Evolutionary conservation across 1,284 basidiomycete species (phyloP).

Genomic region (Ceraceosorus bombacis): DNA sequence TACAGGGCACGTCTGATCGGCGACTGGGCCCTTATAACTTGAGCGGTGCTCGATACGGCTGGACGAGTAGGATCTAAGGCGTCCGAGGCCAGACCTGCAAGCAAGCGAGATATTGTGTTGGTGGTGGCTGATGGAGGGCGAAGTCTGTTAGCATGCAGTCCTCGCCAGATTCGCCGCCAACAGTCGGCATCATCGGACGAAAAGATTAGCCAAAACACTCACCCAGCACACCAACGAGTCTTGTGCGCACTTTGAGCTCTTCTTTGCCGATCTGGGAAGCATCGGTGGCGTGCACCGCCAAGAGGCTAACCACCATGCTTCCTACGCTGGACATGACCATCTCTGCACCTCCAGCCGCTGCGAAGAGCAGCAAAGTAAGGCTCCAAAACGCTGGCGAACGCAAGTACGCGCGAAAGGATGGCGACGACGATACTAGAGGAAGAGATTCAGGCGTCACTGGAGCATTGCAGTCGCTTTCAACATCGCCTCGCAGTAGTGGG

Average conservation of each 20-base stretch:
- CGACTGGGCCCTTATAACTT: too few relatives aligned
- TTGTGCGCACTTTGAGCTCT: constrained; percentile 4
- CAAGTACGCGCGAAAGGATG: constrained; percentile 5
- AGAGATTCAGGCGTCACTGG: not conserved
- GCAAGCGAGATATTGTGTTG: constrained; percentile 17
- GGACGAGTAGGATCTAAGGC: constrained; percentile 1
- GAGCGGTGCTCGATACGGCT: too few relatives aligned
- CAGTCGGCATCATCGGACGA: not conserved
- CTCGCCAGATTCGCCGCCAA: not conserved
- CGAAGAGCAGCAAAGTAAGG: constrained; percentile 4
- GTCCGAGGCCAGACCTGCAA: constrained; percentile 18
- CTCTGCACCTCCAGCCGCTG: constrained; percentile 16
- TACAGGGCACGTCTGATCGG: constrained; percentile 1
- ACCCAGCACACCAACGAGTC: constrained; percentile 5
- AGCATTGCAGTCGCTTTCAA: too few relatives aligned
- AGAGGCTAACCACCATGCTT: constrained; percentile 13
- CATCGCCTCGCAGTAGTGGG: too few relatives aligned
- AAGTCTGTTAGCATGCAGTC: constrained; percentile 1
- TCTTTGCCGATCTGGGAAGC: constrained; percentile 3
- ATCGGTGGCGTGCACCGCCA: not conserved
- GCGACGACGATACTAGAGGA: constrained; percentile 14
- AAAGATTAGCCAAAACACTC: not conserved
- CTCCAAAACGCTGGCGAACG: not conserved
- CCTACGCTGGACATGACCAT: constrained; percentile 22
- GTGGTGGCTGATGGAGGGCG: constrained; percentile 6